A percentile compares a stretch with the other conserved stretches of the same genome.
Conservation (phyloP, 2,329 filamentous ascomycete genomes). For the Colletotrichum navitas region DNA sequence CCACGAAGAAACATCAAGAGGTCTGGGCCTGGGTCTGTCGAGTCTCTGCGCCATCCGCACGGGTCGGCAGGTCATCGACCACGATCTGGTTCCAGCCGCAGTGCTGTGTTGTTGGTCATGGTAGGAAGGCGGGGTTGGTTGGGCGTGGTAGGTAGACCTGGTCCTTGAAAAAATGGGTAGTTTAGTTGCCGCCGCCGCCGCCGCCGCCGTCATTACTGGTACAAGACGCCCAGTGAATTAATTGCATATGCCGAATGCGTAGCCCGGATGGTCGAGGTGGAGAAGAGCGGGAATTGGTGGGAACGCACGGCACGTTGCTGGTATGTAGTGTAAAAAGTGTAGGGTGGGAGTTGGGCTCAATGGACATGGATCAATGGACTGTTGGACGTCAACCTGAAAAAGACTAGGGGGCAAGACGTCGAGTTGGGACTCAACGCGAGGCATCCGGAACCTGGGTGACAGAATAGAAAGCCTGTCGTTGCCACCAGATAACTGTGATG, state of each 20-base stretch:
- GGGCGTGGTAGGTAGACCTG: slow-evolving; percentile 6
- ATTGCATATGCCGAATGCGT: not conserved
- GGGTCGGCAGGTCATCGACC: slow-evolving; percentile 16
- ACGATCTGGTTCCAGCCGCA: not conserved
- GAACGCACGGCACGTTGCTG: slow-evolving; percentile 12
- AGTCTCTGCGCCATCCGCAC: slow-evolving; percentile 28
- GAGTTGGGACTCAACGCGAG: slow-evolving; percentile 2
- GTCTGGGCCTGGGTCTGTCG: slow-evolving; percentile 18
- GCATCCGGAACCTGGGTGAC: slow-evolving; percentile 12
- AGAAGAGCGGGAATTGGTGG: not conserved
- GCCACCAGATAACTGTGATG: slow-evolving; percentile 2
- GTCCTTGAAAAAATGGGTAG: slow-evolving; percentile 14
- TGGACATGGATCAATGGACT: slow-evolving; percentile 17
- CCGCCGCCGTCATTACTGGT: not conserved
- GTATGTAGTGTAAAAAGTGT: too few species aligned
- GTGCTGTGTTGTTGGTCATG: slow-evolving; percentile 21
- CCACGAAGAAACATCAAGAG: slow-evolving; percentile 18
- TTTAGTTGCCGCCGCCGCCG: slow-evolving; percentile 19
- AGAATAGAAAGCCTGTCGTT: not conserved
- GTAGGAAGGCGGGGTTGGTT: slow-evolving; percentile 4
- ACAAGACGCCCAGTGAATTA: not conserved
- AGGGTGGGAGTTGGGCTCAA: slow-evolving; percentile 15
- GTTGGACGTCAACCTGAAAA: not conserved
- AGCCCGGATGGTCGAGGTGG: not conserved
- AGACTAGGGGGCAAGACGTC: not conserved